Conservation (phyloP, 345 rosid species). For the Abelmoschus esculentus region DNA sequence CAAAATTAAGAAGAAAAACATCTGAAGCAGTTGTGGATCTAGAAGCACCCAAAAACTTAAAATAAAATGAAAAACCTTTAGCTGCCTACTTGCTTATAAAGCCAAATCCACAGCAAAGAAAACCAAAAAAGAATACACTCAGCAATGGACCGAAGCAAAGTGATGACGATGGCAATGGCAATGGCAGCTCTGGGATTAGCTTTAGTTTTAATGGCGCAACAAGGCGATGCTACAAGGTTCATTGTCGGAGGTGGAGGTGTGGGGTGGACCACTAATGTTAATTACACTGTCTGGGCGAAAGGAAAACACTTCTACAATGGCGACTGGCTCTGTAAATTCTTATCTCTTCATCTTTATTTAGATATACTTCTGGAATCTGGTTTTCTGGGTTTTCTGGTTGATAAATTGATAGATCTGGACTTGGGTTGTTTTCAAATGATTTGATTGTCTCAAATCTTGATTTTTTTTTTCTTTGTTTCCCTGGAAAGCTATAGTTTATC, state of each 20-base stretch:
- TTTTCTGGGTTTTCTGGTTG: slow-evolving; percentile 9
- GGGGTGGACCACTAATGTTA: slow-evolving; percentile 63
- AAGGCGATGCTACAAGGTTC: slow-evolving; percentile 49
- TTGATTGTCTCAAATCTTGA: neutral
- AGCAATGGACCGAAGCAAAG: slow-evolving; percentile 23
- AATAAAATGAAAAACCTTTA: neutral
- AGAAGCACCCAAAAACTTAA: neutral
- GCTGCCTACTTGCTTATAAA: slow-evolving; percentile 5
- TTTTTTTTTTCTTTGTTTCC: slow-evolving; percentile 13
- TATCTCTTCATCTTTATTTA: slow-evolving; percentile 10
- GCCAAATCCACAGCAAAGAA: neutral
- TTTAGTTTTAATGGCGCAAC: slow-evolving; percentile 26
- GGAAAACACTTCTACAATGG: slow-evolving; percentile 78
- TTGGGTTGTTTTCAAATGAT: slow-evolving; percentile 4
- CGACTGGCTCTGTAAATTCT: slow-evolving; percentile 83
- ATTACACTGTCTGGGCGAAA: slow-evolving; percentile 77
- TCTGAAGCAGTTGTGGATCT: slow-evolving; percentile 5
- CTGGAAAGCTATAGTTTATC: neutral
- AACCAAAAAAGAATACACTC: no score
- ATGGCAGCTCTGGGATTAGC: slow-evolving; percentile 27
- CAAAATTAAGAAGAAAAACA: neutral
- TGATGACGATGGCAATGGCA: slow-evolving; percentile 18
- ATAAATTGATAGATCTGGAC: slow-evolving; percentile 24
- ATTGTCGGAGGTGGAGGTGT: slow-evolving; percentile 52
- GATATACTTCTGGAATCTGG: slow-evolving; percentile 31